A percentile compares a stretch with the other conserved stretches of the same genome.
phyloP scores from a whole-genome alignment of 2,329 filamentous ascomycete genomes.

The Trichoderma citrinoviride region DNA sequence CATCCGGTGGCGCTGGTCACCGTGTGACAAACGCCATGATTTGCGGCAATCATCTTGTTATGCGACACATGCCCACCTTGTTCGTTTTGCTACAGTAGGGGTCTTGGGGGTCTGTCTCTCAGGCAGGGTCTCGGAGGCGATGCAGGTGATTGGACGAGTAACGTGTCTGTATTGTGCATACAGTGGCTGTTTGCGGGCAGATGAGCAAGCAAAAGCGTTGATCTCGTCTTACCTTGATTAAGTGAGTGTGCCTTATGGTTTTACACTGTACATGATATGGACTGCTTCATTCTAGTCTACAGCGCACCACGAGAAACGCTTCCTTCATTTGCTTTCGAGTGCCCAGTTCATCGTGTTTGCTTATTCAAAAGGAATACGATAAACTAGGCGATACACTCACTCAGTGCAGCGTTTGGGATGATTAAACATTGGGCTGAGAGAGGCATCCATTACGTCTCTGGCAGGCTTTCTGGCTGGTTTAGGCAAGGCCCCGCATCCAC shows the following conservation, averaged over 20 bases:
- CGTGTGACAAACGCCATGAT: constrained; percentile 15
- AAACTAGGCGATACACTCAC: not conserved
- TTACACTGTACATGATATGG: no score
- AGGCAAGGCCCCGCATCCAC: constrained; percentile 18
- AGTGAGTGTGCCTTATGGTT: not conserved
- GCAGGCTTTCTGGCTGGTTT: constrained; percentile 14
- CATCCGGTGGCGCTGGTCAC: constrained; percentile 7
- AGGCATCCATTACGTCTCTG: constrained; percentile 12
- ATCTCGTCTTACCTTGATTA: constrained; percentile 12
- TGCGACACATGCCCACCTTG: constrained; percentile 3
- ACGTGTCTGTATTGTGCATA: not conserved
- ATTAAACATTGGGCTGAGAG: not conserved
- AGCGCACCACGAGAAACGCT: no score
- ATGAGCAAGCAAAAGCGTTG: not conserved
- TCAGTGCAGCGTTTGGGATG: not conserved
- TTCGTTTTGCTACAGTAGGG: not conserved
- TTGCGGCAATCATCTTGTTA: not conserved
- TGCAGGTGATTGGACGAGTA: not conserved
- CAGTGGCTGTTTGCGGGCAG: constrained; percentile 1
- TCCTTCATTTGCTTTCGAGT: no score
- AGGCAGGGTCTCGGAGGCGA: not conserved
- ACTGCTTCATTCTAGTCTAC: no score
- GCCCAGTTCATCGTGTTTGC: not conserved
- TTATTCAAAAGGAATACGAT: not conserved
- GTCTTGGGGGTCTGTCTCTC: no score